These are phyloP conservation scores for Rubroshorea leprosula DNA, from an alignment of 345 rosid genomes.

Conservation along the genomic window DNA sequence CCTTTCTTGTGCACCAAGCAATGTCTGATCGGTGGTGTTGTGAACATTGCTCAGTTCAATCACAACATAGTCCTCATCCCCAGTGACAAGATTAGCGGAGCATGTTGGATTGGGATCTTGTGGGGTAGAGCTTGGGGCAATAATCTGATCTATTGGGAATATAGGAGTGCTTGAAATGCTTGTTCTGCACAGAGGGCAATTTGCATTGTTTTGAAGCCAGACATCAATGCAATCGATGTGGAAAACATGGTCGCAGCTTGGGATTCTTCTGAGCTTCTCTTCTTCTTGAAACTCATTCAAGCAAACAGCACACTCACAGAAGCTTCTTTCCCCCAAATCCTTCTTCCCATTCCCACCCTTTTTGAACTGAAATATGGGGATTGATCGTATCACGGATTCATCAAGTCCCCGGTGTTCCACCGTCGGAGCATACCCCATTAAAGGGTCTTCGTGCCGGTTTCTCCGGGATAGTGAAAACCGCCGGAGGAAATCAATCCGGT, in stretches of 20 bases:
- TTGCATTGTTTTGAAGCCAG: constrained; percentile 89
- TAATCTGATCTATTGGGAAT: constrained; percentile 26
- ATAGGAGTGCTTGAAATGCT: constrained; percentile 45
- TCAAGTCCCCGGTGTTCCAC: constrained; percentile 60
- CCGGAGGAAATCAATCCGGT: constrained; percentile 49
- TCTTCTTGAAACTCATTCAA: constrained; percentile 77
- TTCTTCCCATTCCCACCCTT: constrained; percentile 22
- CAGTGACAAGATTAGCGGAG: constrained; percentile 21
- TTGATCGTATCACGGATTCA: constrained; percentile 70
- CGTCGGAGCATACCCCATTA: constrained; percentile 42
- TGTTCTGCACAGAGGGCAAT: constrained; percentile 84
- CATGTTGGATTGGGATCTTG: constrained; percentile 34
- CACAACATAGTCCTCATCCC: constrained; percentile 65
- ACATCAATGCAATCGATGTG: constrained; percentile 90
- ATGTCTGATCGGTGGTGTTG: constrained; percentile 22
- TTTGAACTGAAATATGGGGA: constrained; percentile 73
- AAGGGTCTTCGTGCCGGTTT: constrained; percentile 36
- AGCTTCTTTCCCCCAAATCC: constrained; percentile 36
- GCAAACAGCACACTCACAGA: constrained; percentile 68
- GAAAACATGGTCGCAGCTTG: constrained; percentile 72
- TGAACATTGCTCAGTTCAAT: constrained; percentile 46
- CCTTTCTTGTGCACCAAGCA: constrained; percentile 41
- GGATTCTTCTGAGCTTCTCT: constrained; percentile 70
- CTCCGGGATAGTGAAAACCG: constrained; percentile 57
- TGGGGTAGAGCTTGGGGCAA: constrained; percentile 44